These are phyloP conservation scores for Trypanosoma brucei DNA, from an alignment of 208 protist species.

Conservation along the genomic window DNA sequence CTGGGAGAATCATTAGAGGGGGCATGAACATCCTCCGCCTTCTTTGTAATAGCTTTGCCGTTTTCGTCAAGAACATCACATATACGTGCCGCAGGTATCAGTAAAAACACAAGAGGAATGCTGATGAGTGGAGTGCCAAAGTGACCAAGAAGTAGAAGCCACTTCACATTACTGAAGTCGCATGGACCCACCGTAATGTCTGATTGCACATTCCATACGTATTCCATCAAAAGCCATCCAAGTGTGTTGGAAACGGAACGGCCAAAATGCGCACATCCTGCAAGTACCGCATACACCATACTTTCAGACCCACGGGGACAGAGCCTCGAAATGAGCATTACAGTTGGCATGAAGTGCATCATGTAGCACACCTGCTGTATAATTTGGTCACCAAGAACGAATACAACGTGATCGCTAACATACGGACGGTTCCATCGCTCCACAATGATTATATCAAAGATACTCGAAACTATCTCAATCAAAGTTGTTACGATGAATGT, in stretches of 20 bases:
- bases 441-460: conserved; percentile 76
- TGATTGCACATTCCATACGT: conserved; percentile 36
- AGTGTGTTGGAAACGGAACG: conserved; percentile 31
- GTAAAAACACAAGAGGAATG: conserved; percentile 50
- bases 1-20: background rate
- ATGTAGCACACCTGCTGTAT: conserved; percentile 59
- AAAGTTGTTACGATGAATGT: conserved; percentile 48
- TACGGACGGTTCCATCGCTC: conserved; percentile 65
- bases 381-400: conserved; percentile 60
- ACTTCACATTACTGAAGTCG: conserved; percentile 65
- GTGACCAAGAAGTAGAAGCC: conserved; percentile 55
- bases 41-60: conserved; percentile 29
- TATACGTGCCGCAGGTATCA: conserved; percentile 56
- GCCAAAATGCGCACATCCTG: conserved; percentile 78
- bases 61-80: conserved; percentile 49
- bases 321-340: conserved; percentile 75
- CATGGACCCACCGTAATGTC: conserved; percentile 24
- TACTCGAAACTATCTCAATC: conserved; percentile 34
- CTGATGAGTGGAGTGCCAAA: conserved; percentile 44
- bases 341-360: conserved; percentile 67
- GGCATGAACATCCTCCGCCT: conserved; percentile 4
- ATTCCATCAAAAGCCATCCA: conserved; percentile 58
- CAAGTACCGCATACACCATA: conserved; percentile 77
- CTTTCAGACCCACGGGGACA: conserved; percentile 77
- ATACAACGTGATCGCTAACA: conserved; percentile 64